Base-by-base conservation (phyloP, 2,329 filamentous ascomycete species). In the Pochonia chlamydosporia region DNA sequence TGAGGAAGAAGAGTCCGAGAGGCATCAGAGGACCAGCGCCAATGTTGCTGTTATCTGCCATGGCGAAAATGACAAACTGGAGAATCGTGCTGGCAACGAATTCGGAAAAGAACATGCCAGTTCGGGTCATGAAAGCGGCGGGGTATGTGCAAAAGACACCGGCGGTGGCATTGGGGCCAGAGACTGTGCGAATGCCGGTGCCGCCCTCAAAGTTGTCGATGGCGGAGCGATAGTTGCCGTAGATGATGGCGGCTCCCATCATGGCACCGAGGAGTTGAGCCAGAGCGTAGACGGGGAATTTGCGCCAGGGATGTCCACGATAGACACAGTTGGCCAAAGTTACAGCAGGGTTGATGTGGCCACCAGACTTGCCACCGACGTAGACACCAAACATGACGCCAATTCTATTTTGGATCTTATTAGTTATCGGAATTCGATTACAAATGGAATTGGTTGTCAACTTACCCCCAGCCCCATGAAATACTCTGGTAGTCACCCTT, bases 81-180 rank as follows among this genome's bases (percentile, higher is more conserved):
- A 89, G 66, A 26, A 89, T 72, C 1, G 81, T 68, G 49, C 76
- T 83, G 14, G 83, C 81, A 43, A 89, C 71, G 53, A 88, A 84
- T 56, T 89, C 85, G 18, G 79, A 84, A 58, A 88, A 86, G 66
- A 87, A 85, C 66, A 85, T 80, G 41, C 76, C 79, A 0, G 80
- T 78, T 43, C 75, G 80, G 3, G 79, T 82, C 70, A 88, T 74
- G 63, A 88, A 85, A 0, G 67, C 57, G 33, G 81, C 78, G 0
- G 85, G 84, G 56, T 89, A 89, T 0, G 85, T 88, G 70, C 80
- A 85, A 62, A 89, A 89, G 53, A 89, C 80, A 2, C 79, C 83
- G 0, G 82, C 85, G 1, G 83, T 84, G 1, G 83, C 75, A 39
- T 77, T 85, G 23, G 67, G 61, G 8, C 69, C 75, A 35, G 65